Conservation (phyloP, 169 alveolate species). For the Babesia gibsoni region DNA sequence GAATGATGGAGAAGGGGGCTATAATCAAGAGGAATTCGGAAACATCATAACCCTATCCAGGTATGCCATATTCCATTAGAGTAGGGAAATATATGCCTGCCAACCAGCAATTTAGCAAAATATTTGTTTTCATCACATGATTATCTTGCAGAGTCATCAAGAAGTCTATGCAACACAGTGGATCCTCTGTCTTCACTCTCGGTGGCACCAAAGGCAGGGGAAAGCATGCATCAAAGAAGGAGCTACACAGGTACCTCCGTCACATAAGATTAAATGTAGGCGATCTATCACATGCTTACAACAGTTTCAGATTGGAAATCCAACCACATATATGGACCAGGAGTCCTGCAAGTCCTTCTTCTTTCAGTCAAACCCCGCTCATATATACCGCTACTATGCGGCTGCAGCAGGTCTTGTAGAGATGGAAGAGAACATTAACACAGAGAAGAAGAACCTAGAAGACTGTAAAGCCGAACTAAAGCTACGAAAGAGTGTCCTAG, state of each 20-base stretch:
- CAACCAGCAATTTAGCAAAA: background rate
- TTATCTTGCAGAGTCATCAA: constrained; percentile 17
- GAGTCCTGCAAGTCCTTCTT: constrained; percentile 74
- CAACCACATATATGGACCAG: constrained; percentile 78
- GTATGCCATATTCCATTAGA: no score
- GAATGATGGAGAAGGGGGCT: constrained; percentile 39
- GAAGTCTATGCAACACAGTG: background rate
- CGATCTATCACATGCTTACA: background rate
- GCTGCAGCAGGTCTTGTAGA: constrained; percentile 71
- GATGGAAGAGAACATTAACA: constrained; percentile 46
- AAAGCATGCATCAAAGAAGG: constrained; percentile 3
- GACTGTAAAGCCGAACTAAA: constrained; percentile 65
- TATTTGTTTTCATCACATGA: no score
- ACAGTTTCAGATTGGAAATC: constrained; percentile 65
- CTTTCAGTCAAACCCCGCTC: constrained; percentile 60
- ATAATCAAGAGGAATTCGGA: constrained; percentile 43
- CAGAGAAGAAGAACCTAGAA: constrained; percentile 59
- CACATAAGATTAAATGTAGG: constrained; percentile 55
- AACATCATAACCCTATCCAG: constrained; percentile 39
- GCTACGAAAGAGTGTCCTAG: constrained; percentile 59
- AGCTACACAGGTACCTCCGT: constrained; percentile 35
- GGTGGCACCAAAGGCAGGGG: constrained; percentile 27
- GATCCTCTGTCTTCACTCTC: constrained; percentile 26
- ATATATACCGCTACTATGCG: constrained; percentile 68
- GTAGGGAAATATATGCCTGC: background rate